phyloP scores from a whole-genome alignment of 768 basidiomycete genomes.

The Neoboletus brunneissimus region DNA sequence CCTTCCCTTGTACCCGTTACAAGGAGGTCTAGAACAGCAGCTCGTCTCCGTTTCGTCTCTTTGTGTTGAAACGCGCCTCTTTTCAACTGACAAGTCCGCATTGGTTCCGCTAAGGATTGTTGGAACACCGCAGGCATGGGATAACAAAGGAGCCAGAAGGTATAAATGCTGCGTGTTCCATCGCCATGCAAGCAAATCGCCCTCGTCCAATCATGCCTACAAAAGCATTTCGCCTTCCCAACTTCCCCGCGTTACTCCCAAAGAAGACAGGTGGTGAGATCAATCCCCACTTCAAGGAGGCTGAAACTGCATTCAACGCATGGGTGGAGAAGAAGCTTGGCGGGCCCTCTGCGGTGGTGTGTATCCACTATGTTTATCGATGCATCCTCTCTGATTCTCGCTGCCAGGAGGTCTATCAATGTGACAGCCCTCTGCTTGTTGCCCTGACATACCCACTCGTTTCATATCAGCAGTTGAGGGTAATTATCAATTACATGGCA shows the following conservation, averaged over 20 bases:
- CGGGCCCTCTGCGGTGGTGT: not conserved
- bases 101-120: not conserved
- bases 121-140: too few relatives aligned
- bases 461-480: constrained; percentile 20
- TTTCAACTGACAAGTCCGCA: not conserved
- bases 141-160: not conserved
- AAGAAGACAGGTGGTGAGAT: constrained; percentile 29
- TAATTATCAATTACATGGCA: constrained; percentile 19
- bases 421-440: constrained; percentile 16
- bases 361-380: not conserved
- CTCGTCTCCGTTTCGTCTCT: too few relatives aligned
- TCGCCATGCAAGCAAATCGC: not conserved
- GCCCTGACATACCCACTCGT: constrained; percentile 21
- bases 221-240: constrained; percentile 22
- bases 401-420: constrained; percentile 26
- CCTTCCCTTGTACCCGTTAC: too few relatives aligned
- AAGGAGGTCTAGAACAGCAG: too few relatives aligned
- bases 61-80: not conserved
- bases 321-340: not conserved
- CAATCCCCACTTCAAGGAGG: constrained; percentile 25
- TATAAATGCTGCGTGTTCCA: not conserved
- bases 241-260: constrained; percentile 23
- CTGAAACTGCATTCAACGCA: constrained; percentile 12
- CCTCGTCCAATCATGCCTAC: not conserved
- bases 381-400: not conserved